Evolutionary conservation across 2,329 filamentous ascomycete genomes (phyloP).

Genomic region (Trichoderma brevicompactum): DNA sequence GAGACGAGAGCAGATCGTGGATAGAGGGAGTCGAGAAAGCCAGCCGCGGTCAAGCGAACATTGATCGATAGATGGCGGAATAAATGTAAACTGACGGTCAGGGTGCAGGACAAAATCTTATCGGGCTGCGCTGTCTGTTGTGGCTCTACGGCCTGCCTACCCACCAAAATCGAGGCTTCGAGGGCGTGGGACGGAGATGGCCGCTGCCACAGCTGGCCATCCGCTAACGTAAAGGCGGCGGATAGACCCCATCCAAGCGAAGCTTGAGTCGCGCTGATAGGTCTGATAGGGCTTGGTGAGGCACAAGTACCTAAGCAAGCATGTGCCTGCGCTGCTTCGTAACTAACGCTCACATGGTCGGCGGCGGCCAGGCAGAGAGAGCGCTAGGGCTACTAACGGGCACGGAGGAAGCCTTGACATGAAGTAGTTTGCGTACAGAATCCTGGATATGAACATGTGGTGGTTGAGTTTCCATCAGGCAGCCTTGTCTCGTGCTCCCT

Average conservation of each 20-base stretch:
- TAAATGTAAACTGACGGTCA: conserved; percentile 26
- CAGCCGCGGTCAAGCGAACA: conserved; percentile 3
- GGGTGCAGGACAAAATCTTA: conserved; percentile 19
- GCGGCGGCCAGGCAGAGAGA: background rate
- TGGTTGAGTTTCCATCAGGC: background rate
- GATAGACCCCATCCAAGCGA: conserved; percentile 24
- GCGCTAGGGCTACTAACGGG: background rate
- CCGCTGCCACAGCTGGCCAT: conserved; percentile 26
- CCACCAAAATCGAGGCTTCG: conserved; percentile 20
- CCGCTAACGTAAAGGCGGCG: conserved; percentile 25
- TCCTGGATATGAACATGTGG: background rate
- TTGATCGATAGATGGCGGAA: conserved; percentile 7
- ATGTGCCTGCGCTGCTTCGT: conserved; percentile 7
- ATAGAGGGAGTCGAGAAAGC: background rate
- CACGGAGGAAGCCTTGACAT: conserved; percentile 1
- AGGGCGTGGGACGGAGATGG: conserved; percentile 28
- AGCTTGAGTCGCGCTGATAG: conserved; percentile 26
- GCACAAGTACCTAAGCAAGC: conserved; percentile 22
- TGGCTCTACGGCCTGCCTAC: conserved; percentile 14
- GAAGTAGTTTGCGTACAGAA: background rate
- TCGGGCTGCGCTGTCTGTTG: conserved; percentile 19
- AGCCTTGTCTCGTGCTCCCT: conserved; percentile 22
- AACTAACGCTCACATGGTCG: conserved; percentile 18
- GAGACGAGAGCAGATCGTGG: background rate
- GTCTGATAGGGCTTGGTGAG: conserved; percentile 28